A percentile compares a stretch with the other conserved stretches of the same genome.
Conservation (phyloP, 768 basidiomycete genomes). For the Auriscalpium vulgare region DNA sequence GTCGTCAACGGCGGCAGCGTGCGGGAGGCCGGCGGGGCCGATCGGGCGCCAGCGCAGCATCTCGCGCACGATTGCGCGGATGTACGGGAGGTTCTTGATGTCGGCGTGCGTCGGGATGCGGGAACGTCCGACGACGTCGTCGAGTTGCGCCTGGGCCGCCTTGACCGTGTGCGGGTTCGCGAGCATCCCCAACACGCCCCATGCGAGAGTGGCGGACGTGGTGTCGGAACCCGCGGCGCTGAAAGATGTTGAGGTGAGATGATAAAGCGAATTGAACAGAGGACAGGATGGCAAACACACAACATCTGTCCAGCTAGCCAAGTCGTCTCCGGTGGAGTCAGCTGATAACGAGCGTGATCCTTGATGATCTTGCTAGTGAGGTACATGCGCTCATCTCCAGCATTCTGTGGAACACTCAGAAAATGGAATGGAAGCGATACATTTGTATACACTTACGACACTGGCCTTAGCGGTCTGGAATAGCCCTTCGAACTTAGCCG, state of each 20-base stretch:
- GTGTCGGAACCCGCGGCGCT: constrained; percentile 7
- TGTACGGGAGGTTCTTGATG: constrained; percentile 8
- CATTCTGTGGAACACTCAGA: background rate
- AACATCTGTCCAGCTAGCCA: constrained; percentile 10
- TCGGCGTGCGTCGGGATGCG: constrained; percentile 12
- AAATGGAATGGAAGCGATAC: background rate
- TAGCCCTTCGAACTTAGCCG: constrained; percentile 7
- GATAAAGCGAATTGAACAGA: background rate
- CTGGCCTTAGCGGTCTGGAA: background rate
- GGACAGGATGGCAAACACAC: background rate
- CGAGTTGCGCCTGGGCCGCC: constrained; percentile 14
- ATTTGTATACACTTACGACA: background rate
- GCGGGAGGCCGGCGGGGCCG: background rate
- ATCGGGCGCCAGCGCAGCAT: constrained; percentile 3
- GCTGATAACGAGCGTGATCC: background rate
- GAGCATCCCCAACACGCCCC: constrained; percentile 12
- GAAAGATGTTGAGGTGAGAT: background rate
- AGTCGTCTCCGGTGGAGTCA: constrained; percentile 8
- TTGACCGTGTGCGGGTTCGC: constrained; percentile 8
- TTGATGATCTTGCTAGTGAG: constrained; percentile 5
- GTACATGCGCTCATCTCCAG: background rate
- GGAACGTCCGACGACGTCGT: constrained; percentile 10
- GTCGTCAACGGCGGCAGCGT: constrained; percentile 18
- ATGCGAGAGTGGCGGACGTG: background rate
- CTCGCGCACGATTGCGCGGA: constrained; percentile 13